Percentiles rank a stretch among this genome's conserved stretches.
phyloP scores from a whole-genome alignment of 1,139 yeast species.

The Candida dubliniensis region DNA sequence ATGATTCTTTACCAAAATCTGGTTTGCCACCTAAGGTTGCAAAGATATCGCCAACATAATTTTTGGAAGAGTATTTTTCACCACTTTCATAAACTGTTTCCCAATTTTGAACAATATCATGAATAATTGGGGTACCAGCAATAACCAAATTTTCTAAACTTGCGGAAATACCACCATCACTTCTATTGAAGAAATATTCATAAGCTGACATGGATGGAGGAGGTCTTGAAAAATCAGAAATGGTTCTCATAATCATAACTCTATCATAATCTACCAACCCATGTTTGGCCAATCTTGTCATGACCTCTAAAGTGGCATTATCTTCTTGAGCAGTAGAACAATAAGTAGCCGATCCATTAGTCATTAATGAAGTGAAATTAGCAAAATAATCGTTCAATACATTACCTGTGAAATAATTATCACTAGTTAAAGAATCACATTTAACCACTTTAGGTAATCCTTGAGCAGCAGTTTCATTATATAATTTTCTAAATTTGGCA shows the following conservation, averaged over 20 bases:
- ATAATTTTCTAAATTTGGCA: slow-evolving; percentile 46
- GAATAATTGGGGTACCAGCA: slow-evolving; percentile 57
- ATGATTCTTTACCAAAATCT: slow-evolving; percentile 26
- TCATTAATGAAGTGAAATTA: slow-evolving; percentile 47
- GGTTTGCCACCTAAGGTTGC: slow-evolving; percentile 49
- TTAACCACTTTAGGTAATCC: slow-evolving; percentile 48
- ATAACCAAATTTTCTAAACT: slow-evolving; percentile 52
- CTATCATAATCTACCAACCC: slow-evolving; percentile 60
- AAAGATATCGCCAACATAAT: slow-evolving; percentile 62
- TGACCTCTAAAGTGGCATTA: slow-evolving; percentile 62
- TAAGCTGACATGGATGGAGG: slow-evolving; percentile 50
- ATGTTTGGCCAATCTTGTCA: slow-evolving; percentile 52
- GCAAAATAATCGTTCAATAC: slow-evolving; percentile 51
- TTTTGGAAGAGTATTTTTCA: slow-evolving; percentile 40
- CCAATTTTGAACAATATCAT: slow-evolving; percentile 57
- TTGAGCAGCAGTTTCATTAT: slow-evolving; percentile 51
- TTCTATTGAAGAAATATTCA: slow-evolving; percentile 49
- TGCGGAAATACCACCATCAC: slow-evolving; percentile 54
- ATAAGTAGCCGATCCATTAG: slow-evolving; percentile 61
- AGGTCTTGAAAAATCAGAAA: slow-evolving; percentile 61
- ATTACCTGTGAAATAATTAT: slow-evolving; percentile 59
- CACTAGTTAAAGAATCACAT: slow-evolving; percentile 64
- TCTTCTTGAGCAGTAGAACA: slow-evolving; percentile 71
- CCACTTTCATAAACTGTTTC: slow-evolving; percentile 41
- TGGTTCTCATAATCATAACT: slow-evolving; percentile 61